Conservation (phyloP, 768 basidiomycete species). For the Mycena epipterygia region DNA sequence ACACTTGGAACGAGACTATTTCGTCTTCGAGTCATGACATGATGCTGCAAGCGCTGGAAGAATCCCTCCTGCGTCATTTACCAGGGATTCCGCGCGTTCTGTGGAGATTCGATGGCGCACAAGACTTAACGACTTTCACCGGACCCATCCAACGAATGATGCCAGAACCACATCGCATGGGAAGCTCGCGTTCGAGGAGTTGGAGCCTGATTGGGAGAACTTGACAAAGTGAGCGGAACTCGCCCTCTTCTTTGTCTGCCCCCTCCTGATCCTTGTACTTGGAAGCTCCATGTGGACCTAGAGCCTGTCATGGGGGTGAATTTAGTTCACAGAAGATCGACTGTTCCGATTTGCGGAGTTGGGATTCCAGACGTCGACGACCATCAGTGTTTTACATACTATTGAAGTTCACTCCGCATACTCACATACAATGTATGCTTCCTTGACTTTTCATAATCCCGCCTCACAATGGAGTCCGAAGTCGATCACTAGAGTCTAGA, state of each 20-base stretch:
- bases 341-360: too few relatives aligned
- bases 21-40: too few relatives aligned
- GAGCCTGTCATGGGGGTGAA: too few relatives aligned
- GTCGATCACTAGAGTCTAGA: too few relatives aligned
- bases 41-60: background rate
- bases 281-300: background rate
- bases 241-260: background rate
- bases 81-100: background rate
- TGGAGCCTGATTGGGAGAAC: background rate
- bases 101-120: background rate
- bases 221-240: background rate
- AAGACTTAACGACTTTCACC: background rate
- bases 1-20: too few relatives aligned
- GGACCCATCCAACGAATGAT: background rate
- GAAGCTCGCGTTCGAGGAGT: background rate
- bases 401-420: too few relatives aligned
- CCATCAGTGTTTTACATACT: too few relatives aligned
- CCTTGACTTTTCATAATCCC: too few relatives aligned
- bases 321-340: too few relatives aligned
- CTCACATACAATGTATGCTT: too few relatives aligned
- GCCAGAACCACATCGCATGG: background rate
- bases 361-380: too few relatives aligned
- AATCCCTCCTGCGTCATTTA: background rate
- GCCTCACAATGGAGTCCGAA: too few relatives aligned
- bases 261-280: background rate